phyloP scores from a whole-genome alignment of 257 asterid genomes.

The Voacanga thouarsii region DNA sequence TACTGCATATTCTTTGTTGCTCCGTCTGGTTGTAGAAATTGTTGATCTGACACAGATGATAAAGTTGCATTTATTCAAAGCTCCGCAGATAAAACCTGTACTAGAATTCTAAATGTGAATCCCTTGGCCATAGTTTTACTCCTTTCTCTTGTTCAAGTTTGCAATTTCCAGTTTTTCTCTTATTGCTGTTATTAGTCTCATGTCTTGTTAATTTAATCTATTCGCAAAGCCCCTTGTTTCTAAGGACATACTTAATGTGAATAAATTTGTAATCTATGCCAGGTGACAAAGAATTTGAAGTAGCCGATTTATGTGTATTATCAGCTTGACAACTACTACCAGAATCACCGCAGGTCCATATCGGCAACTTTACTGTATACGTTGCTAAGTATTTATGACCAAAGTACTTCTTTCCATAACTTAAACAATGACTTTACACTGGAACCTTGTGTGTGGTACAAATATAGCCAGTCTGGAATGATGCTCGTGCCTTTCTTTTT shows the following conservation, averaged over 20 bases:
- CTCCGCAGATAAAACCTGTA: constrained; percentile 36
- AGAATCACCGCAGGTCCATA: constrained; percentile 66
- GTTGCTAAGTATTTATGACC: not conserved
- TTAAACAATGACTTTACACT: not conserved
- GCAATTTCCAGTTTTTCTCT: not conserved
- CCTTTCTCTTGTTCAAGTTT: not conserved
- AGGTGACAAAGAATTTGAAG: constrained; percentile 49
- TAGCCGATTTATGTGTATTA: constrained; percentile 56
- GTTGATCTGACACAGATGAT: constrained; percentile 36
- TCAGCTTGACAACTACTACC: constrained; percentile 62
- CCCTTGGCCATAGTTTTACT: not conserved
- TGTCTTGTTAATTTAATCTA: not conserved
- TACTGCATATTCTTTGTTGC: constrained; percentile 3
- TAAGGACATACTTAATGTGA: not conserved
- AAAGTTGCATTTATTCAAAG: constrained; percentile 40
- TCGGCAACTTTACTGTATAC: not conserved
- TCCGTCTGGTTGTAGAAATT: constrained; percentile 54
- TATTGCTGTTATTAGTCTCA: not conserved
- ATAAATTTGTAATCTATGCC: constrained; percentile 7
- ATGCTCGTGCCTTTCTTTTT: not conserved
- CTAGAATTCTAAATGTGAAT: constrained; percentile 37
- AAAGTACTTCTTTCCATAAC: not conserved
- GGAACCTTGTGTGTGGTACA: not conserved
- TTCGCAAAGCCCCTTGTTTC: not conserved
- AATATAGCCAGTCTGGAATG: not conserved